These are phyloP conservation scores for Achaetomiella virescens DNA, from an alignment of 495 filamentous ascomycete genomes.

Conservation along the genomic window DNA sequence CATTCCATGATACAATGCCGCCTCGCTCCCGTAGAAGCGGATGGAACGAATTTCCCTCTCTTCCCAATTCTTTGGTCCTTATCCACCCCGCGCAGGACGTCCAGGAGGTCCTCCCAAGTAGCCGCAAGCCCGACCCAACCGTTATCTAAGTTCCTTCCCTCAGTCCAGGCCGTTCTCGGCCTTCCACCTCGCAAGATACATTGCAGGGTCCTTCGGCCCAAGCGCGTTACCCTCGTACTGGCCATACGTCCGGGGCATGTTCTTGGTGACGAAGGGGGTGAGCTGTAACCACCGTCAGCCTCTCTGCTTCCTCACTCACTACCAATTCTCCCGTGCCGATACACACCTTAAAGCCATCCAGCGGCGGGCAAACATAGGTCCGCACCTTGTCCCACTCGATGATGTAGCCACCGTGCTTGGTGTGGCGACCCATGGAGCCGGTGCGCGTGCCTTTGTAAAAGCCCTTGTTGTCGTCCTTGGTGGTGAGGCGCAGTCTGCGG, in stretches of 20 bases:
- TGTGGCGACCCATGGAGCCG: slow-evolving; percentile 80
- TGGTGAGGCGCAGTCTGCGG: slow-evolving; percentile 70
- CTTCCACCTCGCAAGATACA: slow-evolving; percentile 65
- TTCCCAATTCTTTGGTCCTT: not conserved
- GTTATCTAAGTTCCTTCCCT: slow-evolving; percentile 8
- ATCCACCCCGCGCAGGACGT: not conserved
- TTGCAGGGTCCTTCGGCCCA: slow-evolving; percentile 50
- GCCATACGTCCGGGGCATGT: slow-evolving; percentile 46
- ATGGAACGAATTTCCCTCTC: not conserved
- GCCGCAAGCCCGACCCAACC: not conserved
- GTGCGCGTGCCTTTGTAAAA: slow-evolving; percentile 95
- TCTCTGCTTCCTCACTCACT: not conserved
- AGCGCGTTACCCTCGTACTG: slow-evolving; percentile 40
- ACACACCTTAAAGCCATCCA: slow-evolving; percentile 66
- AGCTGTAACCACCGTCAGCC: slow-evolving; percentile 47
- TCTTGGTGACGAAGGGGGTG: slow-evolving; percentile 76
- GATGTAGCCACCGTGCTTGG: slow-evolving; percentile 74
- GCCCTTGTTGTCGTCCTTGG: slow-evolving; percentile 85
- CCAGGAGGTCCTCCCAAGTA: not conserved
- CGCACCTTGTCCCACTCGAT: slow-evolving; percentile 83
- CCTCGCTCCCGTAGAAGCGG: not conserved
- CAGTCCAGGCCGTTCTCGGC: slow-evolving; percentile 58
- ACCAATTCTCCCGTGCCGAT: not conserved
- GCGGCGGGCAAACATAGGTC: slow-evolving; percentile 74
- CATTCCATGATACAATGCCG: not conserved